Evolutionary conservation across 495 filamentous ascomycete species (phyloP).

Genomic region (Hypomontagnella submonticulosa): DNA sequence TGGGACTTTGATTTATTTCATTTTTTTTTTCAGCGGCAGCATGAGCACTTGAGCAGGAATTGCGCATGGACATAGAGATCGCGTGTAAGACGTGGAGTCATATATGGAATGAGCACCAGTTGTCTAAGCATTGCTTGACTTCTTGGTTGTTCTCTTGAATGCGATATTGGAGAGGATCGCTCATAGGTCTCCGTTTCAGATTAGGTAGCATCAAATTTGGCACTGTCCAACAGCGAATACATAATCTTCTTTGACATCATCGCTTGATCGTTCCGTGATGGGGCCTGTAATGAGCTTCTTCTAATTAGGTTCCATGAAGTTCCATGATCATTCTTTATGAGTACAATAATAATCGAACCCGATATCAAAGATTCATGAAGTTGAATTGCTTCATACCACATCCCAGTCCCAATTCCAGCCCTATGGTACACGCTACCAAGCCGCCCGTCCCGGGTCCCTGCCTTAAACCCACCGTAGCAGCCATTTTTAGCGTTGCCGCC

Average conservation of each 20-base stretch:
- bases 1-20: conserved; percentile 11
- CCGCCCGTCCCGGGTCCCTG: conserved; percentile 26
- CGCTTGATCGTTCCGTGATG: no score
- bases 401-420: conserved; percentile 18
- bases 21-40: conserved; percentile 14
- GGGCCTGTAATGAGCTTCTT: no score
- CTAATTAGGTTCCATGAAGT: no score
- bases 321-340: no score
- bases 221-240: conserved; percentile 10
- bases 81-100: not conserved
- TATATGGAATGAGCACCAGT: not conserved
- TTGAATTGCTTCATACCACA: not conserved
- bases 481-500: conserved; percentile 15
- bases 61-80: not conserved
- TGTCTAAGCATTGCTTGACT: not conserved
- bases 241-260: not conserved
- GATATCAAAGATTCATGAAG: not conserved
- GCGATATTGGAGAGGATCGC: conserved; percentile 1
- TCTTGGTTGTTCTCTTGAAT: not conserved
- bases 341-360: no score
- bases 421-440: conserved; percentile 37
- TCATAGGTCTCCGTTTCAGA: conserved; percentile 1
- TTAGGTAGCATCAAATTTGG: conserved; percentile 6
- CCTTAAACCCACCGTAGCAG: conserved; percentile 18
- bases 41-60: conserved; percentile 8